Base-by-base conservation (phyloP, 1,139 yeast species). In the Taiozyma onychis region DNA sequence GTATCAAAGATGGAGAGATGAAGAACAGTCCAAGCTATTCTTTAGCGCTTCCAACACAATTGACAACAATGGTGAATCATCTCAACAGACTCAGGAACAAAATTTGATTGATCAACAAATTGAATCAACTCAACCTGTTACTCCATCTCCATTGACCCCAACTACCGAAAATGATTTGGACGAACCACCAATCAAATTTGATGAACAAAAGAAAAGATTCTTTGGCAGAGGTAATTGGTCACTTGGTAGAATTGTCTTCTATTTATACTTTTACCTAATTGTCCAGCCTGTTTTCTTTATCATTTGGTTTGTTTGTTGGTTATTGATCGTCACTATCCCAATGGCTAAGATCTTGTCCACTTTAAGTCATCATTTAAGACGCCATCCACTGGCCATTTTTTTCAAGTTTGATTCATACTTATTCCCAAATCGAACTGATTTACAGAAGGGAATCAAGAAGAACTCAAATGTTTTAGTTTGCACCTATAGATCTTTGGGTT, bases 181-280 rank as follows among this genome's bases (percentile, higher is more conserved):
- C 18, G 18, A 55, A 30, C 61, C 56, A 28, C 62, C 54, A 16
- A 64, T 59, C 45, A 65, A 59, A 11, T 35, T 35, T 37, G 68
- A 68, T 27, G 75, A 74, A 53, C 69, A 74, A 44, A 81, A 81
- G 57, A 71, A 75, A 35, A 71, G 99, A 53, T 75, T 82, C 49
- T 93, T 93, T 66, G 99, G 99, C 34, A 78, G 99, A 66, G 99
- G 99, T 30, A 74, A 82, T 57, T 93, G 99, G 99, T 83, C 86
- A 22, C 66, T 84, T 41, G 97, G 97, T 1, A 77, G 99, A 57
- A 76, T 91, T 43, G 66, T 84, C 16, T 93, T 90, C 63, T 93
- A 83, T 63, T n/a, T 83, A 4, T 79, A 80, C 60, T 91, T 83
- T 64, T 90, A 91, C 62, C 59, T 78, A 3, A 58, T 88, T 6